Conservation (phyloP, 78 protist species). For the Diacronema lutheri region DNA sequence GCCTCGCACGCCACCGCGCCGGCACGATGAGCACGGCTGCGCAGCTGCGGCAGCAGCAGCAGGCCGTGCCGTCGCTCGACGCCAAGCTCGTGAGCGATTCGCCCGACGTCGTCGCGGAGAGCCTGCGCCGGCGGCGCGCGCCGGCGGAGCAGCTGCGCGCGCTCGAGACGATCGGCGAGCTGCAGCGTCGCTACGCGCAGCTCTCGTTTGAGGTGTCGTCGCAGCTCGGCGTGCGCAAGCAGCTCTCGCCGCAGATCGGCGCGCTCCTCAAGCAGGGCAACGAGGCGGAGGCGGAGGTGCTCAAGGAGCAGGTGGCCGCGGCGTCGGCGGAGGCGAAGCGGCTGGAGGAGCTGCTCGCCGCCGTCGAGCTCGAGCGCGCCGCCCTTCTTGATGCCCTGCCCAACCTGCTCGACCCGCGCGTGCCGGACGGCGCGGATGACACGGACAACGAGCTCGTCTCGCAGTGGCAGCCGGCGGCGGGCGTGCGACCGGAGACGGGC, state of each 20-base stretch:
- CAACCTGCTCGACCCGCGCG: slow-evolving; percentile 14
- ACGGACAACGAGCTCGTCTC: neutral
- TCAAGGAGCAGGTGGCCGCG: neutral
- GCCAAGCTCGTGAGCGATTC: neutral
- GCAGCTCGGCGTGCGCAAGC: neutral
- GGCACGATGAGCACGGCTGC: too few species aligned
- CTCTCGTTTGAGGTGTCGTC: too few species aligned
- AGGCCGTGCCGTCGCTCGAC: neutral
- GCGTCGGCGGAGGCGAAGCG: neutral
- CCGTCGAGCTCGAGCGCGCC: neutral
- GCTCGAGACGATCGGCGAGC: slow-evolving; percentile 3
- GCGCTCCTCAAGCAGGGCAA: neutral
- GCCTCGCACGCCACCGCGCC: too few species aligned
- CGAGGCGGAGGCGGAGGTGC: neutral
- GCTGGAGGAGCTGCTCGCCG: neutral
- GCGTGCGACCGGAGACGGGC: neutral
- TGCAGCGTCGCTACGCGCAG: neutral
- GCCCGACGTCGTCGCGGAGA: neutral
- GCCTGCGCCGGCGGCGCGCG: neutral
- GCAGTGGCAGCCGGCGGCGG: neutral
- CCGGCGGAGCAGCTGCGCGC: neutral
- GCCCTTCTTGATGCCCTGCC: neutral
- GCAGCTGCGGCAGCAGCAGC: too few species aligned
- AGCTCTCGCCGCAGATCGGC: slow-evolving; percentile 13
- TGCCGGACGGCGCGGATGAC: neutral